Evolutionary conservation across 2,329 filamentous ascomycete genomes (phyloP).

Genomic region (Metarhizium guizhouense): DNA sequence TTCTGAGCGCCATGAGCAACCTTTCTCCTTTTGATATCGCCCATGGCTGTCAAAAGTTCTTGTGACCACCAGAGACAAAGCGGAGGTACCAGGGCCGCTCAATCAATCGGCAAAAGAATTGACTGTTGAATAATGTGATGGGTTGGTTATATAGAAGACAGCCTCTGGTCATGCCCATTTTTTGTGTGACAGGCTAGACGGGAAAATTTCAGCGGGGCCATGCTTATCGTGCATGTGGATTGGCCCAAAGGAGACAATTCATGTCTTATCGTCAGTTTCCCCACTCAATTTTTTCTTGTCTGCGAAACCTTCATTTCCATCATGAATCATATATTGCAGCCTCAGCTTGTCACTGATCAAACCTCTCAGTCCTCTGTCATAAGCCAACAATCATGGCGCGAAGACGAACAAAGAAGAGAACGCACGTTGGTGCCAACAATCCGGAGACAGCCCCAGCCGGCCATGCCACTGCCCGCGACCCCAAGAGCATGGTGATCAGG

Average conservation of each 20-base stretch:
- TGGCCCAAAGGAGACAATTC: background rate
- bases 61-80: no score
- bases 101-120: no score
- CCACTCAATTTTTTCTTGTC: constrained; percentile 30
- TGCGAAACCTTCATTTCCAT: background rate
- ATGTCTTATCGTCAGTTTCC: constrained; percentile 23
- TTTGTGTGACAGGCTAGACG: no score
- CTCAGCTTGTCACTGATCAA: constrained; percentile 7
- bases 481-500: constrained; percentile 97
- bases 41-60: constrained; percentile 18
- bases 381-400: constrained; percentile 57
- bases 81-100: background rate
- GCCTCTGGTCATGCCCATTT: no score
- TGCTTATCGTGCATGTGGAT: constrained; percentile 7
- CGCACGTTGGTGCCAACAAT: constrained; percentile 62
- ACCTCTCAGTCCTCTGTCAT: background rate
- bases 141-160: no score
- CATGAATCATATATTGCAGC: background rate
- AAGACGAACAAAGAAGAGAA: constrained; percentile 78
- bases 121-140: no score
- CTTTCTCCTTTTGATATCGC: constrained; percentile 32
- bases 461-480: constrained; percentile 57
- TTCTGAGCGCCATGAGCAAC: constrained; percentile 20
- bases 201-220: constrained; percentile 24
- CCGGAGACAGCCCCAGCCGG: constrained; percentile 47